phyloP scores from a whole-genome alignment of 2,329 filamentous ascomycete genomes.

The Aspergillus fructus region DNA sequence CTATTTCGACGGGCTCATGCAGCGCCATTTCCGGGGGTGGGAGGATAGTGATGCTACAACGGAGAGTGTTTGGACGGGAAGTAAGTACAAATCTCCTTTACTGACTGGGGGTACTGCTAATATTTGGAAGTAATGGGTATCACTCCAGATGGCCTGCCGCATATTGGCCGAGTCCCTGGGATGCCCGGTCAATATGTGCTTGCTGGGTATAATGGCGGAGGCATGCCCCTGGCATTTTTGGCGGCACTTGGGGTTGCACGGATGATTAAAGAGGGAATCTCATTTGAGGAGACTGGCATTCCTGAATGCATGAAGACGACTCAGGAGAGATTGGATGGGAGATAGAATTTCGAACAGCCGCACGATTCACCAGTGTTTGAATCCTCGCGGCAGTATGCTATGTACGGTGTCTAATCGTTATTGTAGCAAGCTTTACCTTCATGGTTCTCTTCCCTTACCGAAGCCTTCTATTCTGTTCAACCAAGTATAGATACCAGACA shows the following conservation, averaged over 20 bases:
- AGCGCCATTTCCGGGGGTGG: slow-evolving; percentile 37
- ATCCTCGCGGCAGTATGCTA: too few species aligned
- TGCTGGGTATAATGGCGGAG: slow-evolving; percentile 65
- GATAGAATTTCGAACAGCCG: too few species aligned
- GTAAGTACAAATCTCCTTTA: slow-evolving; percentile 23
- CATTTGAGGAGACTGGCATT: not conserved
- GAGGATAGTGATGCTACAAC: slow-evolving; percentile 33
- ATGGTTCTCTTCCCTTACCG: too few species aligned
- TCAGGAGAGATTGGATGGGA: too few species aligned
- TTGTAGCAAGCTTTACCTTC: too few species aligned
- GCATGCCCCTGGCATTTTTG: slow-evolving; percentile 64
- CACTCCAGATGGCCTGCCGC: slow-evolving; percentile 47
- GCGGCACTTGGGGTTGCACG: slow-evolving; percentile 57
- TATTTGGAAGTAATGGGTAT: not conserved
- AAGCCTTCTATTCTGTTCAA: too few species aligned
- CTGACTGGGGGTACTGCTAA: not conserved
- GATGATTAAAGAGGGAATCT: slow-evolving; percentile 47
- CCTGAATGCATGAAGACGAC: not conserved
- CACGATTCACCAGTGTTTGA: too few species aligned
- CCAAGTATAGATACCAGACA: too few species aligned
- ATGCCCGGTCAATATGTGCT: slow-evolving; percentile 54
- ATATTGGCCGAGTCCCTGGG: slow-evolving; percentile 52
- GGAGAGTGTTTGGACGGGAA: slow-evolving; percentile 35
- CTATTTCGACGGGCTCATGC: slow-evolving; percentile 41
- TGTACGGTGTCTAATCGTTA: too few species aligned